These are phyloP conservation scores for Chimonanthus salicifolius DNA, from an alignment of 164 flowering plant genomes.

Conservation along the genomic window DNA sequence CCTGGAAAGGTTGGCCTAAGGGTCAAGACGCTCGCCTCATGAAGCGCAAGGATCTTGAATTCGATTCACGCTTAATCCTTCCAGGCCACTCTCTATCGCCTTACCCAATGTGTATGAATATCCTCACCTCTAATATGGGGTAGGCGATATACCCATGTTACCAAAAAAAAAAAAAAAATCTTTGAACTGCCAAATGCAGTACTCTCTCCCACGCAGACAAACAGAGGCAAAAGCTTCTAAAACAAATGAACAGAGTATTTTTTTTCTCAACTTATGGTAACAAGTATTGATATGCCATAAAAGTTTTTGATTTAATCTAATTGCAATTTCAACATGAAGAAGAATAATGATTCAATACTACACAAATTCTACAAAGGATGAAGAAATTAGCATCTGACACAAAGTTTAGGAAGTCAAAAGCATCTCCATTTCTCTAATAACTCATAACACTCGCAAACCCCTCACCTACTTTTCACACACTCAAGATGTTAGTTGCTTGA, in stretches of 20 bases:
- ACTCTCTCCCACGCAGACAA: background rate
- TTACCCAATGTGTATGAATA: background rate
- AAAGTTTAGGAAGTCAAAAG: background rate
- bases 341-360: background rate
- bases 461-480: background rate
- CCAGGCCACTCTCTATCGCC: background rate
- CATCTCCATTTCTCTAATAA: background rate
- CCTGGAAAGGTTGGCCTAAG: no score
- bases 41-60: no score
- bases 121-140: background rate
- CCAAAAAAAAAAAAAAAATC: background rate
- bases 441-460: background rate
- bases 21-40: no score
- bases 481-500: conserved; percentile 9
- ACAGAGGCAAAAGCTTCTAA: no score
- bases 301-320: background rate
- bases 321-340: background rate
- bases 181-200: background rate
- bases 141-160: background rate
- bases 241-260: background rate
- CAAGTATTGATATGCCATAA: background rate
- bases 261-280: background rate
- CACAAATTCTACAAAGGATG: background rate
- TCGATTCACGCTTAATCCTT: no score
- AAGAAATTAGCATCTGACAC: background rate